A percentile compares a stretch with the other conserved stretches of the same genome.
These are phyloP conservation scores for Rhizopus microsporus DNA, from an alignment of 371 early-diverging fungal species.

Conservation along the genomic window DNA sequence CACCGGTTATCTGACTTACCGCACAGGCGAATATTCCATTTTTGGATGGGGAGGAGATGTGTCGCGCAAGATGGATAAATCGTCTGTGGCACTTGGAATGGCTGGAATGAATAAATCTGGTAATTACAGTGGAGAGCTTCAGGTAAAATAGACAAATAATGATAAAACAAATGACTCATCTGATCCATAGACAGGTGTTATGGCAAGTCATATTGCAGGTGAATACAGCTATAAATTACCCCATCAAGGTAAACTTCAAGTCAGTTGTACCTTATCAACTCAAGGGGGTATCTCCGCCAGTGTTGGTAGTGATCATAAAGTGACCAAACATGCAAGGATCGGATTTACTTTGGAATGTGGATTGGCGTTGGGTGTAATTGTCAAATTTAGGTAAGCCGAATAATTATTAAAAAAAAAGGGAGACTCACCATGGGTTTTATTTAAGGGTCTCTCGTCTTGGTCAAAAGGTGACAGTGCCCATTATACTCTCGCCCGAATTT, in stretches of 20 bases:
- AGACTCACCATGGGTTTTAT: constrained; percentile 1
- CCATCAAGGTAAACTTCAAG: constrained; percentile 31
- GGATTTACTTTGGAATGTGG: constrained; percentile 81
- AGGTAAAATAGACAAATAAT: constrained; percentile 35
- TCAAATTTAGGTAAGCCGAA: constrained; percentile 64
- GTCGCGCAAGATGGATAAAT: constrained; percentile 53
- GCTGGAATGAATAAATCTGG: constrained; percentile 52
- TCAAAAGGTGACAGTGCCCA: constrained; percentile 81
- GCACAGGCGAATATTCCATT: constrained; percentile 73
- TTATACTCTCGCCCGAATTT: constrained; percentile 73
- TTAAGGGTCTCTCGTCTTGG: constrained; percentile 79
- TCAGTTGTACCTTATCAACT: constrained; percentile 50
- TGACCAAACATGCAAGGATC: constrained; percentile 68
- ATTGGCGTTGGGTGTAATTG: constrained; percentile 68
- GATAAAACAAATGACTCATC: background rate
- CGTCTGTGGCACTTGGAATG: constrained; percentile 65
- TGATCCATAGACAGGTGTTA: constrained; percentile 44
- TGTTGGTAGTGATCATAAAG: constrained; percentile 62
- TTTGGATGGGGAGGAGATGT: constrained; percentile 64
- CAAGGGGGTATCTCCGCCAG: constrained; percentile 53
- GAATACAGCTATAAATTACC: constrained; percentile 48
- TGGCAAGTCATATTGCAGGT: constrained; percentile 50
- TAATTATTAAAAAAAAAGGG: background rate
- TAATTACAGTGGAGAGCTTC: constrained; percentile 59
- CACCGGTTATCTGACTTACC: constrained; percentile 79